Conservation (phyloP, 2,329 filamentous ascomycete genomes). For the Sporothrix globosa region DNA sequence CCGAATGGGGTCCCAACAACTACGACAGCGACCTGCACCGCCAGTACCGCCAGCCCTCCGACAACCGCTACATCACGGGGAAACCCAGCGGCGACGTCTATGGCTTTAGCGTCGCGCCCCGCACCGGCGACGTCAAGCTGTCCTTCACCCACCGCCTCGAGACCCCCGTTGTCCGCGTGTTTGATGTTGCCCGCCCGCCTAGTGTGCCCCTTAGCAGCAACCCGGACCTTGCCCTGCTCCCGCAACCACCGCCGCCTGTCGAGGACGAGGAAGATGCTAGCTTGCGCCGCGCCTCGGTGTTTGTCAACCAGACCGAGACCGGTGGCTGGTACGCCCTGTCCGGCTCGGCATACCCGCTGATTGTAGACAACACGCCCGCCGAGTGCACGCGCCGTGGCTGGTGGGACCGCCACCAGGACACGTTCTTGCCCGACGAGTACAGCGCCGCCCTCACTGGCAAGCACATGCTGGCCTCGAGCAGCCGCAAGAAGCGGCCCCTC, state of each 20-base stretch:
- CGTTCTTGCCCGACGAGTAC: conserved; percentile 50
- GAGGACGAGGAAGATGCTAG: conserved; percentile 55
- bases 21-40: conserved; percentile 83
- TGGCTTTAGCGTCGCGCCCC: conserved; percentile 68
- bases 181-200: conserved; percentile 79
- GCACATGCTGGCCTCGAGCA: conserved; percentile 56
- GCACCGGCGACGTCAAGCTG: conserved; percentile 49
- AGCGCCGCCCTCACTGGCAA: conserved; percentile 70
- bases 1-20: conserved; percentile 93
- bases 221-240: conserved; percentile 78
- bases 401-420: conserved; percentile 35
- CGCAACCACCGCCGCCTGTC: conserved; percentile 74
- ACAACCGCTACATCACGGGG: conserved; percentile 86
- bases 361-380: conserved; percentile 50
- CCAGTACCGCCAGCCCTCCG: conserved; percentile 79
- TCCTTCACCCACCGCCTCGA: conserved; percentile 71
- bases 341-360: conserved; percentile 80
- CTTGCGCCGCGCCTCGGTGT: conserved; percentile 68
- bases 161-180: conserved; percentile 82
- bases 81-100: conserved; percentile 83
- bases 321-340: conserved; percentile 96
- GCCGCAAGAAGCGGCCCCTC: neutral
- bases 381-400: conserved; percentile 36
- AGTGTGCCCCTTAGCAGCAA: conserved; percentile 65
- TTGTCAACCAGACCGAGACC: conserved; percentile 82